These are phyloP conservation scores for Elaphomyces granulatus DNA, from an alignment of 495 filamentous ascomycete species.

Conservation along the genomic window DNA sequence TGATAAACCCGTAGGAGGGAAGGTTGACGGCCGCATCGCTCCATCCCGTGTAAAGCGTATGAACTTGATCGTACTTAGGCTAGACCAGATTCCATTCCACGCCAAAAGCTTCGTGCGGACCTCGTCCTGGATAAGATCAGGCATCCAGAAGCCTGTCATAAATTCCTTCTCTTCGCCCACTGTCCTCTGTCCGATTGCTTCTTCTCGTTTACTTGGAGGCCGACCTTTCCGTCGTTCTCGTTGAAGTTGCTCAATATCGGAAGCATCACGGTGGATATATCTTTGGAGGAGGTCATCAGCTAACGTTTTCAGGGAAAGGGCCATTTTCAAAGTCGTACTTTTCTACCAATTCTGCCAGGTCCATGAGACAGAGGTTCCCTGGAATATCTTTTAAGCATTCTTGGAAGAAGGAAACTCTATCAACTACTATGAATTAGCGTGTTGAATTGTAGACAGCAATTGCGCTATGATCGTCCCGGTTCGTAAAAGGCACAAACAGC, in stretches of 20 bases:
- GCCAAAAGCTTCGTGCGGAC: constrained; percentile 36
- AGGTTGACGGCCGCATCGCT: constrained; percentile 39
- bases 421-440: constrained; percentile 33
- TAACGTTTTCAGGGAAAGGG: too few species aligned
- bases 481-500: too few species aligned
- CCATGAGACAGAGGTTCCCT: constrained; percentile 39
- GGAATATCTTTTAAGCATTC: constrained; percentile 40
- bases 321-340: constrained; percentile 42
- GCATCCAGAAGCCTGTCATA: constrained; percentile 66
- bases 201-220: constrained; percentile 62
- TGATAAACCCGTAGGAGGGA: constrained; percentile 53
- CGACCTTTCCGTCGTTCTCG: constrained; percentile 67
- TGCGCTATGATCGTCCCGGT: neutral
- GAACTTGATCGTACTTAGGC: constrained; percentile 45
- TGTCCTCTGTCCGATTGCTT: constrained; percentile 56
- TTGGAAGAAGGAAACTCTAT: constrained; percentile 59
- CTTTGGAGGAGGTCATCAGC: constrained; percentile 23
- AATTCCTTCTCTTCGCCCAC: constrained; percentile 65
- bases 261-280: constrained; percentile 62
- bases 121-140: constrained; percentile 41
- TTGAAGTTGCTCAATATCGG: constrained; percentile 59
- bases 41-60: constrained; percentile 47
- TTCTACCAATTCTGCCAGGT: constrained; percentile 47
- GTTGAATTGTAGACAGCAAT: too few species aligned
- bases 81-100: constrained; percentile 52